A percentile compares a stretch with the other conserved stretches of the same genome.
Evolutionary conservation across 495 filamentous ascomycete genomes (phyloP).

Genomic region (Neurospora sp.): DNA sequence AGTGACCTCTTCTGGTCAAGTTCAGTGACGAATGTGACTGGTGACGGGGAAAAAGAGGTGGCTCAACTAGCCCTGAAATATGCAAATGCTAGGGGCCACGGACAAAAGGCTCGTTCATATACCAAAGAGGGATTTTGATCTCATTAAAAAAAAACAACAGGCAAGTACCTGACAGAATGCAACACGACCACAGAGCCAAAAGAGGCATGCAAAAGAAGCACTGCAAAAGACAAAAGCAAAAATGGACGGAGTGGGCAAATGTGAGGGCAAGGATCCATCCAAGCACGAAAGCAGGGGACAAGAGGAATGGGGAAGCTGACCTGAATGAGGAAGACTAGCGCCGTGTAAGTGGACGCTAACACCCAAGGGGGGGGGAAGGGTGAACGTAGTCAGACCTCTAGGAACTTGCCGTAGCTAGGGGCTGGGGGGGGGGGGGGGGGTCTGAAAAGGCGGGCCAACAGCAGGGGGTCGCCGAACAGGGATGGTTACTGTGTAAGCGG

Average conservation of each 20-base stretch:
- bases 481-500: not conserved
- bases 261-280: constrained; percentile 2
- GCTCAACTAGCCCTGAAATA: not conserved
- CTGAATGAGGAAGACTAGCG: constrained; percentile 4
- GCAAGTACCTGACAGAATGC: not conserved
- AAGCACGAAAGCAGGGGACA: not conserved
- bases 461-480: not conserved
- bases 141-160: not conserved
- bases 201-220: constrained; percentile 2
- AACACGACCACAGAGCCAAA: too few relatives aligned
- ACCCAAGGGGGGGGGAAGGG: not conserved
- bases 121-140: not conserved
- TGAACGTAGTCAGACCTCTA: not conserved
- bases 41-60: not conserved
- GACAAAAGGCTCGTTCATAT: not conserved
- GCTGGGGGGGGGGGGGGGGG: not conserved
- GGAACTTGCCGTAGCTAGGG: not conserved
- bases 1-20: not conserved
- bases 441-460: not conserved
- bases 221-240: constrained; percentile 12
- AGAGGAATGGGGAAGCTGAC: constrained; percentile 6
- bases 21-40: not conserved
- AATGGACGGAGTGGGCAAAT: constrained; percentile 3
- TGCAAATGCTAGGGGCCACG: not conserved
- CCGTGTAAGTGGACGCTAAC: constrained; percentile 10